These are phyloP conservation scores for Candida boidinii DNA, from an alignment of 805 yeast genomes.

Conservation along the genomic window DNA sequence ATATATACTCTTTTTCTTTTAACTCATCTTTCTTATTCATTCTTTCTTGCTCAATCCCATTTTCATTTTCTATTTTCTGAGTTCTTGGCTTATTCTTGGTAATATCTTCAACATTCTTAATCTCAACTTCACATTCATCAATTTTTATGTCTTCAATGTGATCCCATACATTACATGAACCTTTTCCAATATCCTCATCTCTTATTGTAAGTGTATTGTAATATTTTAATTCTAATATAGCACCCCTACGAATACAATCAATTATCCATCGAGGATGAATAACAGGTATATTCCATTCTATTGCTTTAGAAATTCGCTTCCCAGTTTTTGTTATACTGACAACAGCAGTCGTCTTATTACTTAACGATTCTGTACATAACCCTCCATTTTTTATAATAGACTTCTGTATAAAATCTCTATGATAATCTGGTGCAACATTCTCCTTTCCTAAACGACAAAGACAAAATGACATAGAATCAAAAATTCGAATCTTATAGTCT, in stretches of 20 bases:
- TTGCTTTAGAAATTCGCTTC: conserved; percentile 40
- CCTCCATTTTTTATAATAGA: conserved; percentile 40
- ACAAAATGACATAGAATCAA: conserved; percentile 36
- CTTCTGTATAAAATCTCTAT: conserved; percentile 23
- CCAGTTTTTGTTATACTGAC: conserved; percentile 46
- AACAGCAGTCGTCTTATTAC: conserved; percentile 33
- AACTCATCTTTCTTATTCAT: conserved; percentile 1
- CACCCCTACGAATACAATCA: conserved; percentile 36
- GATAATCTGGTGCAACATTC: conserved; percentile 19
- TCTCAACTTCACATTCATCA: too few species aligned
- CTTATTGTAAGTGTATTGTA: conserved; percentile 25
- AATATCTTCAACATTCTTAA: too few species aligned
- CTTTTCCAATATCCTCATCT: conserved; percentile 14
- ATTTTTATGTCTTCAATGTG: conserved; percentile 2
- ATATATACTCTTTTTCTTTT: conserved; percentile 18
- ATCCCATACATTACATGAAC: conserved; percentile 32
- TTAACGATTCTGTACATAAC: conserved; percentile 39
- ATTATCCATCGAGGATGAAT: conserved; percentile 44
- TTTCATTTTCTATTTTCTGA: too few species aligned
- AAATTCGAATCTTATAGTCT: conserved; percentile 22
- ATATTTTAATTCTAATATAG: conserved; percentile 30
- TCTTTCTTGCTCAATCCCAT: neutral
- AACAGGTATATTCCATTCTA: conserved; percentile 43
- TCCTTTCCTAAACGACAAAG: too few species aligned
- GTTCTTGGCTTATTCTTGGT: too few species aligned